Percentiles rank a stretch among this genome's conserved stretches.
Evolutionary conservation across 257 asterid species (phyloP).

Genomic region (Przewalskia tangutica): DNA sequence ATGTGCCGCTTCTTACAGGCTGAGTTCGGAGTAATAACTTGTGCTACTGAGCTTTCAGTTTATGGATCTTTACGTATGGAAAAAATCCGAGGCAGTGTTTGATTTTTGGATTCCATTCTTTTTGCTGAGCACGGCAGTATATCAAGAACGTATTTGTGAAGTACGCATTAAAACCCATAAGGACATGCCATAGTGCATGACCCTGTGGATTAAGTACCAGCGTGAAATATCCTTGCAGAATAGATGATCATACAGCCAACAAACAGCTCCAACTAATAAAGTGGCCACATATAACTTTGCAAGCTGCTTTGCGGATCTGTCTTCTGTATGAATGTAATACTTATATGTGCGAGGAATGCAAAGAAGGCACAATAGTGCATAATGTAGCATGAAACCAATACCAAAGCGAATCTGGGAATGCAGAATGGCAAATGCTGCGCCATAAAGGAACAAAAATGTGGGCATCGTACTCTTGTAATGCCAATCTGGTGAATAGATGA

Average conservation of each 20-base stretch:
- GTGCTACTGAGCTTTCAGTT: constrained; percentile 63
- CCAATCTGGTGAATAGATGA: constrained; percentile 96
- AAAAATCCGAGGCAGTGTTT: constrained; percentile 43
- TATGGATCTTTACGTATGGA: constrained; percentile 72
- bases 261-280: constrained; percentile 39
- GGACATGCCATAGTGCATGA: constrained; percentile 81
- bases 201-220: constrained; percentile 80
- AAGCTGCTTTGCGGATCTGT: constrained; percentile 59
- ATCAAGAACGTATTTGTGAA: constrained; percentile 75
- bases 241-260: constrained; percentile 71
- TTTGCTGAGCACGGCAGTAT: constrained; percentile 92
- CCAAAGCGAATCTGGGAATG: constrained; percentile 63
- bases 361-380: constrained; percentile 78
- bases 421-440: constrained; percentile 63
- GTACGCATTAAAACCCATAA: constrained; percentile 87
- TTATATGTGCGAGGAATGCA: constrained; percentile 92
- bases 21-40: not conserved
- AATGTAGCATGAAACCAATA: constrained; percentile 66
- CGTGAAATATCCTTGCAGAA: constrained; percentile 45
- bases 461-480: constrained; percentile 95
- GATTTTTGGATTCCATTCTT: constrained; percentile 75
- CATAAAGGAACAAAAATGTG: constrained; percentile 77
- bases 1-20: not conserved
- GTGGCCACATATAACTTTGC: constrained; percentile 66
- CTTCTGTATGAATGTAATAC: constrained; percentile 73